Evolutionary conservation across 108 stramenopile species (phyloP).

Genomic region (Cyclotella sp.): DNA sequence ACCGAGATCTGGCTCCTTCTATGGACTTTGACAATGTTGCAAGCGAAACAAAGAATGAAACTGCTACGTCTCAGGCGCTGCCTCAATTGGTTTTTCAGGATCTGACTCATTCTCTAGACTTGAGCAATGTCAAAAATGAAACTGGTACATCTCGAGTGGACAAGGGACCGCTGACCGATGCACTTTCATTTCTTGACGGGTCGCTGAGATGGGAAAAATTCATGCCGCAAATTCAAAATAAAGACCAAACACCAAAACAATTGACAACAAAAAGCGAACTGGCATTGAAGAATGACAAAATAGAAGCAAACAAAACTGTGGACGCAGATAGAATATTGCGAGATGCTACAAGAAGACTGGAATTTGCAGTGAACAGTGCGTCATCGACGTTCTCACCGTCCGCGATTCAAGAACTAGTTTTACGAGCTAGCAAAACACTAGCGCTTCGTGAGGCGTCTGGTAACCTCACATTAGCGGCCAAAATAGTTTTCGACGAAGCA

Average conservation of each 20-base stretch:
- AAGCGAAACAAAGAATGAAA: constrained; percentile 8
- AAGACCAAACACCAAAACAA: constrained; percentile 16
- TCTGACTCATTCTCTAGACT: constrained; percentile 1
- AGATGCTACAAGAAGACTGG: constrained; percentile 63
- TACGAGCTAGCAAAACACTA: constrained; percentile 51
- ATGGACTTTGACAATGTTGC: constrained; percentile 1
- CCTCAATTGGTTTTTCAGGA: background rate
- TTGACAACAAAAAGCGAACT: constrained; percentile 13
- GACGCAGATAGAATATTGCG: constrained; percentile 53
- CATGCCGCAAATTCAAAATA: constrained; percentile 35
- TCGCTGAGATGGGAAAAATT: constrained; percentile 50
- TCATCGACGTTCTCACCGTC: constrained; percentile 50
- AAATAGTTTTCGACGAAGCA: constrained; percentile 60
- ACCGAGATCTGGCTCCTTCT: constrained; percentile 14
- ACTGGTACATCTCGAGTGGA: background rate
- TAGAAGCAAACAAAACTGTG: background rate
- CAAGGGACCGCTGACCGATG: background rate
- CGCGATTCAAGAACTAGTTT: constrained; percentile 52
- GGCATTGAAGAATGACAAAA: constrained; percentile 2
- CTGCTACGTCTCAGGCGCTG: background rate
- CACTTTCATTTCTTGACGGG: constrained; percentile 51
- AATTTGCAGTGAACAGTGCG: constrained; percentile 57
- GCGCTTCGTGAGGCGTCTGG: constrained; percentile 43
- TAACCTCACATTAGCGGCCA: constrained; percentile 54
- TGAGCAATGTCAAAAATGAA: background rate